Evolutionary conservation across 225 moss, liverwort and hornwort species (phyloP).

Genomic region (Sphagnum tenellum): DNA sequence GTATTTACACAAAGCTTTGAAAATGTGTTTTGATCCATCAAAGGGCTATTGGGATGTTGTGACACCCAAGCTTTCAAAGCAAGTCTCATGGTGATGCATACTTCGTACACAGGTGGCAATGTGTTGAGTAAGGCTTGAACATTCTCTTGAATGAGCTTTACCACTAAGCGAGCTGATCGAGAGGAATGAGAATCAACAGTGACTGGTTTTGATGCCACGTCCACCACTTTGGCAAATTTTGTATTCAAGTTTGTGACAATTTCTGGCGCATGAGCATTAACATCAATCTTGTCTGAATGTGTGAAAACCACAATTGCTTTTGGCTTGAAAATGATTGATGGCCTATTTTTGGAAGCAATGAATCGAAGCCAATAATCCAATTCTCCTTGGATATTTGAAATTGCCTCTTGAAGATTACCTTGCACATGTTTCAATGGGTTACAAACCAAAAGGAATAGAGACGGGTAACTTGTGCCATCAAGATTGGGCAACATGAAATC

Average conservation of each 20-base stretch:
- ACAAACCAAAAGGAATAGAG: neutral
- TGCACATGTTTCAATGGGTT: neutral
- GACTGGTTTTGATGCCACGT: neutral
- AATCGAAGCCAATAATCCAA: conserved; percentile 1
- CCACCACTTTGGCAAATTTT: neutral
- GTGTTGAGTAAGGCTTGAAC: neutral
- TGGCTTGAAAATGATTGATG: neutral
- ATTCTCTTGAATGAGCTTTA: neutral
- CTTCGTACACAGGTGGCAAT: neutral
- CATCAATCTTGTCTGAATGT: neutral
- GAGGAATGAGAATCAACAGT: neutral
- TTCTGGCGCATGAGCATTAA: neutral
- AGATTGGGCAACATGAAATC: neutral
- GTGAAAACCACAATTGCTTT: neutral
- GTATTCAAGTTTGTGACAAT: neutral
- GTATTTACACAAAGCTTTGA: neutral
- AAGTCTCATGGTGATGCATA: neutral
- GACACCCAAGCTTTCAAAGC: neutral
- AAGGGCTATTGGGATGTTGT: neutral
- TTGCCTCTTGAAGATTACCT: neutral
- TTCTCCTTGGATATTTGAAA: neutral
- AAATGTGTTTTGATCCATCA: neutral
- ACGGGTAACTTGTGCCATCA: neutral
- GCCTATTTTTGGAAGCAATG: neutral
- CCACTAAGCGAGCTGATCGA: neutral